Percentiles rank a stretch among this genome's conserved stretches.
Evolutionary conservation across 345 rosid genomes (phyloP).

Genomic region (Heritiera fomes): DNA sequence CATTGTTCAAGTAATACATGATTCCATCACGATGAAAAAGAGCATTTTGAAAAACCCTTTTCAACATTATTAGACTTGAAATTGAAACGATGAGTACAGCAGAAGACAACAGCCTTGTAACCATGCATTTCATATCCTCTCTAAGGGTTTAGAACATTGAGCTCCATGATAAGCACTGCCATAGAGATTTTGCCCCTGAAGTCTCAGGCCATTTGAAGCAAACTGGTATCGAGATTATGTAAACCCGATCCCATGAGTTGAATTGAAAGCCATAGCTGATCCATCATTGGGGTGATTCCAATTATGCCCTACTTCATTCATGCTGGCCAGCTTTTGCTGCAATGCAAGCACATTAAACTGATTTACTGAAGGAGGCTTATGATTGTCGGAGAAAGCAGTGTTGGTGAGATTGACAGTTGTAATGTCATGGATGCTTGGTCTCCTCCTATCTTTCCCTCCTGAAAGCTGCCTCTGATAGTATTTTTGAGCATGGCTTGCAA

Average conservation of each 20-base stretch:
- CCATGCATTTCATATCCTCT: slow-evolving; percentile 28
- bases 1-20: slow-evolving; percentile 7
- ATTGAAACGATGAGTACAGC: background rate
- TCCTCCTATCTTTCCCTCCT: slow-evolving; percentile 75
- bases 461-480: slow-evolving; percentile 88
- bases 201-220: slow-evolving; percentile 33
- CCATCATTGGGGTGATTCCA: slow-evolving; percentile 33
- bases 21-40: background rate
- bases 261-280: slow-evolving; percentile 29
- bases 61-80: slow-evolving; percentile 10
- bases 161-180: slow-evolving; percentile 29
- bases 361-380: slow-evolving; percentile 20
- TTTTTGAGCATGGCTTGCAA: slow-evolving; percentile 98
- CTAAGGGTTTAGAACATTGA: slow-evolving; percentile 34
- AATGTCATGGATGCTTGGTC: slow-evolving; percentile 96
- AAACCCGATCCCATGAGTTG: slow-evolving; percentile 29
- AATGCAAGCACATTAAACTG: slow-evolving; percentile 21
- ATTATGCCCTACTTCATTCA: slow-evolving; percentile 27
- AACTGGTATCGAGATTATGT: slow-evolving; percentile 30
- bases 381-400: slow-evolving; percentile 21
- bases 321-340: slow-evolving; percentile 24
- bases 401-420: slow-evolving; percentile 59
- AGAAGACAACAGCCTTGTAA: slow-evolving; percentile 10
- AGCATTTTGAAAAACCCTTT: background rate
- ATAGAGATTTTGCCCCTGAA: slow-evolving; percentile 34